These are phyloP conservation scores for Prunus campanulata DNA, from an alignment of 306 rosid genomes.

Conservation along the genomic window DNA sequence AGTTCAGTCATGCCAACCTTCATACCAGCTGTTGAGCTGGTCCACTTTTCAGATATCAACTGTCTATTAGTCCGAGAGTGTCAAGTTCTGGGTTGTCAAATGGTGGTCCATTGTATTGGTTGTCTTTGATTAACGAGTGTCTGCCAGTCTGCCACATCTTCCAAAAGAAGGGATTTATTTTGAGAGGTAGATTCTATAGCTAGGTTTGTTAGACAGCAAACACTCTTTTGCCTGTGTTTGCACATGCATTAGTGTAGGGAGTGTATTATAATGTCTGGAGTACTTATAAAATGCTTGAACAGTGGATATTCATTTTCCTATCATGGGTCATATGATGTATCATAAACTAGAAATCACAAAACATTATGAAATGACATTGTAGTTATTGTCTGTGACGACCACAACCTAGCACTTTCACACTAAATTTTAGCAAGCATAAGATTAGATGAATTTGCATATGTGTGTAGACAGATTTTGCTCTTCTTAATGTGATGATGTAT, in stretches of 20 bases:
- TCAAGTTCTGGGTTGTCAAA: conserved; percentile 19
- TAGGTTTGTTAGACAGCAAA: conserved; percentile 16
- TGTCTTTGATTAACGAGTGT: conserved; percentile 25
- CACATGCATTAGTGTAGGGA: conserved; percentile 15
- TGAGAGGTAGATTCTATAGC: conserved; percentile 20
- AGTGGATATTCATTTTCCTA: neutral
- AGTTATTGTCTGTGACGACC: neutral
- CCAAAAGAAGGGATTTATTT: conserved; percentile 8
- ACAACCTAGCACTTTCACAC: neutral
- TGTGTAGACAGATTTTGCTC: too few relatives aligned
- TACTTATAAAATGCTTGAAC: neutral
- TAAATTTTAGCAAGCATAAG: neutral
- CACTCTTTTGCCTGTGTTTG: conserved; percentile 10
- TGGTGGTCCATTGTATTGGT: conserved; percentile 33
- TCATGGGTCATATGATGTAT: neutral
- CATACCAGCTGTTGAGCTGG: conserved; percentile 44
- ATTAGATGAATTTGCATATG: neutral
- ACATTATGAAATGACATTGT: neutral
- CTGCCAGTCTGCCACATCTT: conserved; percentile 29
- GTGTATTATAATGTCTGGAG: neutral
- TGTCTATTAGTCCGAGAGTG: conserved; percentile 17
- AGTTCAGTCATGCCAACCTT: conserved; percentile 26
- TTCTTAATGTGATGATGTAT: conserved; percentile 15
- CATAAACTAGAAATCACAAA: neutral
- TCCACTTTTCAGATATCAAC: conserved; percentile 38